These are phyloP conservation scores for Eucalyptus marginata DNA, from an alignment of 345 rosid species.

Conservation along the genomic window DNA sequence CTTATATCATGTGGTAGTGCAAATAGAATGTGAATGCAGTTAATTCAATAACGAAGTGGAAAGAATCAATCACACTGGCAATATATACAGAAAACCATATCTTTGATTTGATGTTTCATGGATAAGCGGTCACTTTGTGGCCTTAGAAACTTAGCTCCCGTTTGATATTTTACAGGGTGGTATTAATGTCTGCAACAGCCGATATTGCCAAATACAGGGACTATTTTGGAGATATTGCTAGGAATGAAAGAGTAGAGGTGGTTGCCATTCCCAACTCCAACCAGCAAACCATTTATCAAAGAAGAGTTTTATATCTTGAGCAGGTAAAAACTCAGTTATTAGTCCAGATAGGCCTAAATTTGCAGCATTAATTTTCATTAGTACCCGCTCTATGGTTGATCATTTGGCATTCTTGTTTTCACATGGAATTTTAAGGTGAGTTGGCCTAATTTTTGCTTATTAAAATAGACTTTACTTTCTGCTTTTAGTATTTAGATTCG, in stretches of 20 bases:
- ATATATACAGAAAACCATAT: neutral
- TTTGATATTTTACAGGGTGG: constrained; percentile 43
- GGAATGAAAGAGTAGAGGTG: constrained; percentile 91
- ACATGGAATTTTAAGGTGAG: neutral
- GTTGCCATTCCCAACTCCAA: constrained; percentile 68
- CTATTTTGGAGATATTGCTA: constrained; percentile 78
- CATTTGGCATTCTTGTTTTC: neutral
- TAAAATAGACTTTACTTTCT: neutral
- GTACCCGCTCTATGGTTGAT: neutral
- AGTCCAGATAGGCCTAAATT: neutral
- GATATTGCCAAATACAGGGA: constrained; percentile 72
- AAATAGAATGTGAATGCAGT: neutral
- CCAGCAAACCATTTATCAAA: constrained; percentile 55
- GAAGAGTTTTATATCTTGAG: constrained; percentile 68
- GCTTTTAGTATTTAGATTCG: neutral
- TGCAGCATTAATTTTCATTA: neutral
- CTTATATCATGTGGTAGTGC: neutral
- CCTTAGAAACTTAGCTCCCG: neutral
- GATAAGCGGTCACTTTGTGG: neutral
- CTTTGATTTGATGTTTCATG: neutral
- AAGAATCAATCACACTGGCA: neutral
- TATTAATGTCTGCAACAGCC: constrained; percentile 96
- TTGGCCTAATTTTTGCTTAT: neutral
- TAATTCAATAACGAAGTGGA: neutral
- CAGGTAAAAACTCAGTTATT: constrained; percentile 29